Evolutionary conservation across 805 yeast genomes (phyloP).

Genomic region (Metschnikowia shivogae): DNA sequence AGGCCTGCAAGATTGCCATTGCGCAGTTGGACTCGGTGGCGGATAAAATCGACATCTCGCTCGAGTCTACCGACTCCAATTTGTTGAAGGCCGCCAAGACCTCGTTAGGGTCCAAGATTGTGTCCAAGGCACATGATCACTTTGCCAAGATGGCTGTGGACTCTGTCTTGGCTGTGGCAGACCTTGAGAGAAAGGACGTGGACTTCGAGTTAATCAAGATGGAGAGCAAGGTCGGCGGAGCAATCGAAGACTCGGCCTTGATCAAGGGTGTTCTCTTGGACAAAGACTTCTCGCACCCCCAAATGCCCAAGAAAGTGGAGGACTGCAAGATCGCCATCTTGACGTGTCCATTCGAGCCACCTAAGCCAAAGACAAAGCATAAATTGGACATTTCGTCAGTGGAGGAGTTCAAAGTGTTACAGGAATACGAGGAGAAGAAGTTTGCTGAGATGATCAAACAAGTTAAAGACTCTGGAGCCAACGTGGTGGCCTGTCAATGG

Average conservation of each 20-base stretch:
- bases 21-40: conserved; percentile 69
- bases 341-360: conserved; percentile 99
- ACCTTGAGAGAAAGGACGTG: conserved; percentile 86
- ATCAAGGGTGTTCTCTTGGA: conserved; percentile 92
- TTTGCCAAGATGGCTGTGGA: conserved; percentile 98
- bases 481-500: conserved; percentile 98
- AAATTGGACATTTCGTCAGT: conserved; percentile 90
- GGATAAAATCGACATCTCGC: conserved; percentile 54
- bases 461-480: conserved; percentile 89
- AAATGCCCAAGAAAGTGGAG: conserved; percentile 79
- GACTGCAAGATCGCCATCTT: conserved; percentile 90
- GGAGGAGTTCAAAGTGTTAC: conserved; percentile 88
- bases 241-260: conserved; percentile 77
- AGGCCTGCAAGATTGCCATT: conserved; percentile 90
- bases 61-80: conserved; percentile 49
- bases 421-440: conserved; percentile 86
- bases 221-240: conserved; percentile 94
- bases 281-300: conserved; percentile 97
- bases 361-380: conserved; percentile 98
- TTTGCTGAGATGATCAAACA: conserved; percentile 84
- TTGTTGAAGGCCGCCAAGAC: conserved; percentile 91
- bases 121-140: conserved; percentile 86
- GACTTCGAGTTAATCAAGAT: conserved; percentile 95
- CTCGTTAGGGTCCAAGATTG: conserved; percentile 91
- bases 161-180: conserved; percentile 89